These are phyloP conservation scores for Chrysopogon serrulatus DNA, from an alignment of 176 grass and related monocot genomes.

Conservation along the genomic window DNA sequence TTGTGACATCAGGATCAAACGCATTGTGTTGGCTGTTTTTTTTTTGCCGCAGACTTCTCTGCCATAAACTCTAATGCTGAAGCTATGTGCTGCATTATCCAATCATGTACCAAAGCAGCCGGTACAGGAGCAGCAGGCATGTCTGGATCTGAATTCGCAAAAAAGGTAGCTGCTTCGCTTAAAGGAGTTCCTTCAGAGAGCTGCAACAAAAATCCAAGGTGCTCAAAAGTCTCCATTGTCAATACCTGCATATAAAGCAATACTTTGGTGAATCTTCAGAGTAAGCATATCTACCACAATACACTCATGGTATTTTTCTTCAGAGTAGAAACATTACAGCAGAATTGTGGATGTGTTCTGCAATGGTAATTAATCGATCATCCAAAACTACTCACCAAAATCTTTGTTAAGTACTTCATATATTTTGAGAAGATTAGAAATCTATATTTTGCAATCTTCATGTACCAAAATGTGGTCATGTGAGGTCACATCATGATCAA, in stretches of 20 bases:
- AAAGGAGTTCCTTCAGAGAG: constrained; percentile 75
- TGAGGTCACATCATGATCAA: constrained; percentile 1
- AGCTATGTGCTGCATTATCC: constrained; percentile 79
- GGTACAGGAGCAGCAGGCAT: constrained; percentile 93
- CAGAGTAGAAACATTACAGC: background rate
- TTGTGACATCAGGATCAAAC: constrained; percentile 79
- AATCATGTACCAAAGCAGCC: constrained; percentile 74
- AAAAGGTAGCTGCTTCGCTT: constrained; percentile 83
- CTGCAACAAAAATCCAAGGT: constrained; percentile 82
- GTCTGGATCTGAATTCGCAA: constrained; percentile 94
- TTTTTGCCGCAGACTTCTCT: constrained; percentile 65
- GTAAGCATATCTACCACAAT: constrained; percentile 1
- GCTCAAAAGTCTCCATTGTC: constrained; percentile 83
- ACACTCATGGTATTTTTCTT: background rate
- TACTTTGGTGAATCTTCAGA: constrained; percentile 14
- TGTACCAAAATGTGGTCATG: background rate
- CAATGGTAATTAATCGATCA: constrained; percentile 5
- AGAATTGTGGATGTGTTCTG: background rate
- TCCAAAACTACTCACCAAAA: background rate
- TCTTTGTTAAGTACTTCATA: background rate
- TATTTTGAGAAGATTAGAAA: constrained; percentile 5
- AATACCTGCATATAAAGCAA: constrained; percentile 65
- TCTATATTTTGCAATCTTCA: background rate
- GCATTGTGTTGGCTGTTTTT: constrained; percentile 33
- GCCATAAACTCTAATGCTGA: constrained; percentile 62